phyloP scores from a whole-genome alignment of 768 basidiomycete species.

The Calocybe cyanea region DNA sequence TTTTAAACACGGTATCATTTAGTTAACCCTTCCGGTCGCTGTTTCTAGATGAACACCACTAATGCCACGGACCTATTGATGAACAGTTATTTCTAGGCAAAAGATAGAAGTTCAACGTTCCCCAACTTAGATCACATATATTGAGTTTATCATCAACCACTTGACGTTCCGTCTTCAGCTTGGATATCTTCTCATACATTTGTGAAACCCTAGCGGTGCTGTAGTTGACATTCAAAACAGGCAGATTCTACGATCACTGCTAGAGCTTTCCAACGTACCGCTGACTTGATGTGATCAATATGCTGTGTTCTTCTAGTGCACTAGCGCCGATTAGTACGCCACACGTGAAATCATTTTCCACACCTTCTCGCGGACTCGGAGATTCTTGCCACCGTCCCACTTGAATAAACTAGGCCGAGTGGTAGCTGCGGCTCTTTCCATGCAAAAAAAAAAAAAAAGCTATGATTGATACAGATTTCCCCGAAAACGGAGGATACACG shows the following conservation, averaged over 20 bases:
- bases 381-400: background rate
- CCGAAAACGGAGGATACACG: background rate
- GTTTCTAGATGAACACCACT: too few species aligned
- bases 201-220: too few species aligned
- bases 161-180: conserved; percentile 11
- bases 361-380: too few species aligned
- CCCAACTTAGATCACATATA: too few species aligned
- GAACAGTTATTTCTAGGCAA: too few species aligned
- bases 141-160: conserved; percentile 5
- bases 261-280: too few species aligned
- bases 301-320: conserved; percentile 6
- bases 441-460: too few species aligned
- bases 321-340: conserved; percentile 13
- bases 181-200: background rate
- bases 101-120: too few species aligned
- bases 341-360: conserved; percentile 8
- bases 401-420: background rate
- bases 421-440: background rate
- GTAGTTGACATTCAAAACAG: too few species aligned
- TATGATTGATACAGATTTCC: too few species aligned
- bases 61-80: too few species aligned
- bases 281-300: conserved; percentile 7
- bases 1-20: too few species aligned
- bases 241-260: background rate
- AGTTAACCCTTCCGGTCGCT: background rate